Evolutionary conservation across 768 basidiomycete genomes (phyloP), one percentile per base, ranked within the genome.

Genomic region (Pulveroboletus sp.): DNA sequence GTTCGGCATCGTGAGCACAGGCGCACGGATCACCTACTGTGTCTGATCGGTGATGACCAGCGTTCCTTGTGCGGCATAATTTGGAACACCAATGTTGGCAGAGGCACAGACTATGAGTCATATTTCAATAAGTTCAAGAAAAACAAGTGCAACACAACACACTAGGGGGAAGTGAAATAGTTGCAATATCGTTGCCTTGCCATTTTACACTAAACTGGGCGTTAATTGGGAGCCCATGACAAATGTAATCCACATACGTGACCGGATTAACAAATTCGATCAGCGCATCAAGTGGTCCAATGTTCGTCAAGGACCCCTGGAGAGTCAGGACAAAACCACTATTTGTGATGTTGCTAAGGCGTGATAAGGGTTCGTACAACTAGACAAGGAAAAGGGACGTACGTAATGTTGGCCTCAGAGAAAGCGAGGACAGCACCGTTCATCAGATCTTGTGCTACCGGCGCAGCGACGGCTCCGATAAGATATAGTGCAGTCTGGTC

Each of bases 391-490:
- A 21, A 32, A 2, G 8, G 18, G 21, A 46, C 73, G 3, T 60
- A 78, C 77, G 75, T 79, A 57, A 88, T 82, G 47, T 81, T 78
- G 3, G 80, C 86, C 39, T 73, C 69, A 28, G 60, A 72, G 62
- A 86, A 87, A 8, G 71, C 68, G 43, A 88, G 61, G 6, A 71
- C 54, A 0, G 85, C 73, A 17, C 71, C 72, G 41, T 82, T 76
- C 24, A 88, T 85, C 14, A 89, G 73, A 56, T 74, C 70, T 64
- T 86, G 86, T 3, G 81, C 77, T 27, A 83, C 69, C 12, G 85
- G 83, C 15, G 76, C 81, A 37, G 84, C 82, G 28, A 87, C 82
- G 4, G 79, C 83, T n/a, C 84, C 83, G 36, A 87, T 82, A 43
- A 87, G 73, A 66, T 78, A 85, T 24, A 89, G 66, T 0, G 76